Evolutionary conservation across 2,329 filamentous ascomycete genomes (phyloP), one percentile per base, ranked within the genome.

Genomic region (Clarireedia monteithiana): DNA sequence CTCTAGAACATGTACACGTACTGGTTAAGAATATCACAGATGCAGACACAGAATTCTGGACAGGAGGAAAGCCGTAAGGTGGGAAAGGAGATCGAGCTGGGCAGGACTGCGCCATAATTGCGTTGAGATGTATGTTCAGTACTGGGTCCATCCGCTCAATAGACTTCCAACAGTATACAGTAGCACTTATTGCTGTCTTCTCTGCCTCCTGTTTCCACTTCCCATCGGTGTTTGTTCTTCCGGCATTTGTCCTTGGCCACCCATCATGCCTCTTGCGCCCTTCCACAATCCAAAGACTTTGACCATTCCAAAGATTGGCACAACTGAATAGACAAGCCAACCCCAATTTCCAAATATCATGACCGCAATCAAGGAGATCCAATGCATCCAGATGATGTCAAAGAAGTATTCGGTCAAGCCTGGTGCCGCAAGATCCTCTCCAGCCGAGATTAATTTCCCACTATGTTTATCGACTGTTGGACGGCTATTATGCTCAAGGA

Each of bases 381-480:
- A 96, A 0, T 91, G 96, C 75, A 95, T 90, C 82, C 96, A 97
- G 53, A 96, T 77, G 50, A 96, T 82, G 73, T 99, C 94, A 80
- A 95, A 99, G 87, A 97, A 89, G 77, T 95, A 97, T 74, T 96
- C 94, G 10, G 92, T 97, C 75, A 99, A 74, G 4, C 94, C 94
- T 36, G 86, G 81, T 9, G 90, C 89, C 53, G 88, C 84, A 51
- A 99, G 81, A 70, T 99, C 94, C 70, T 97, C 91, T 45, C 94
- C 92, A 0, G 89, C 77, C 34, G 80, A 83, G 69, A 82, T 84
- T 59, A 97, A 77, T 2, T 64, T 59, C 44, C 65, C 66, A 39
- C 61, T 66, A 48, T 82, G 84, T 26, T 75, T 73, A 23, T 83
- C 70, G 69, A 85, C 88, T 59, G 77, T 84, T 24, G 94, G 94